phyloP scores from a whole-genome alignment of 78 protist species.

The Pelomyxa schiedti region DNA sequence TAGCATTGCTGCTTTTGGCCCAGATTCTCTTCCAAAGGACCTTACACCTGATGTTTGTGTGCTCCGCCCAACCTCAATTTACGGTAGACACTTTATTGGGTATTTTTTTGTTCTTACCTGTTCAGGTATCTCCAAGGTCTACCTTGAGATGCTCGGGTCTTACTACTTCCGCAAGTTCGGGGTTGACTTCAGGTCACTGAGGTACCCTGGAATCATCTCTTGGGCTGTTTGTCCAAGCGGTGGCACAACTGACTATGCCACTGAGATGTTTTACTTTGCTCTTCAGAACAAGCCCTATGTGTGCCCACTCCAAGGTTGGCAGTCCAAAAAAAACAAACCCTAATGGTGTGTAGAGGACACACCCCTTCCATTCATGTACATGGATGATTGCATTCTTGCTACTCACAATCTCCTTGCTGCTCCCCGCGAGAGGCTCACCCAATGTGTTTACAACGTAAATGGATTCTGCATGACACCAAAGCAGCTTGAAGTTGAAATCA shows the following conservation, averaged over 20 bases:
- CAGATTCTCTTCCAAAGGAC: background rate
- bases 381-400: constrained; percentile 57
- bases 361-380: constrained; percentile 68
- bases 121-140: constrained; percentile 56
- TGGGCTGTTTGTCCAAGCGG: constrained; percentile 59
- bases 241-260: constrained; percentile 71
- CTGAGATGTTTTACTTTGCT: constrained; percentile 50
- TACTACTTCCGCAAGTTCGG: constrained; percentile 39
- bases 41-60: constrained; percentile 40
- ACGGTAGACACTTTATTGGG: too few species aligned
- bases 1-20: background rate
- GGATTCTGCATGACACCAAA: constrained; percentile 13
- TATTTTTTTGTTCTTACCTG: too few species aligned
- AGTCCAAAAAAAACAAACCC: background rate
- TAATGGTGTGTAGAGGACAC: constrained; percentile 15
- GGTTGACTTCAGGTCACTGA: constrained; percentile 56
- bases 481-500: background rate
- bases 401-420: constrained; percentile 44
- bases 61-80: constrained; percentile 58
- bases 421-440: constrained; percentile 8
- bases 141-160: constrained; percentile 37
- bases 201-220: constrained; percentile 69
- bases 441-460: constrained; percentile 48
- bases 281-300: constrained; percentile 5
- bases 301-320: constrained; percentile 11